A percentile compares a stretch with the other conserved stretches of the same genome.
These are phyloP conservation scores for Mortierella antarctica DNA, from an alignment of 192 early-diverging fungal species.

Conservation along the genomic window DNA sequence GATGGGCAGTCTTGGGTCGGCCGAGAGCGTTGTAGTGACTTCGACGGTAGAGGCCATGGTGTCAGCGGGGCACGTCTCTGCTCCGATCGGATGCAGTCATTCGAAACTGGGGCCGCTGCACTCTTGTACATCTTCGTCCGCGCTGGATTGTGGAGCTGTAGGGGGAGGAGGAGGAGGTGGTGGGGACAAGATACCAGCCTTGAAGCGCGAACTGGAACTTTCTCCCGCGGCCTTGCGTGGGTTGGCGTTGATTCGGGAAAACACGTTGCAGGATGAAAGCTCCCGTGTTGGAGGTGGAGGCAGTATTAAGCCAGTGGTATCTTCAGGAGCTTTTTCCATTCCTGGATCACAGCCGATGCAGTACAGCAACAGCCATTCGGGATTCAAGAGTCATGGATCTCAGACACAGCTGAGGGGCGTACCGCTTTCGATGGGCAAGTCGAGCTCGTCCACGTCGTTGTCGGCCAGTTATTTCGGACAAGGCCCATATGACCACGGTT, in stretches of 20 bases:
- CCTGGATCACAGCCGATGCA: conserved; percentile 13
- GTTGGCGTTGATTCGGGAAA: conserved; percentile 40
- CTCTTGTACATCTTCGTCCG: background rate
- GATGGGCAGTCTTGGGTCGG: background rate
- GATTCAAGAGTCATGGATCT: conserved; percentile 12
- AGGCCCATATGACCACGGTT: background rate
- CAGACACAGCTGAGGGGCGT: conserved; percentile 1
- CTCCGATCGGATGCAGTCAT: conserved; percentile 17
- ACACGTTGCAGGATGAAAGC: conserved; percentile 30
- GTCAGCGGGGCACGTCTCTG: conserved; percentile 42
- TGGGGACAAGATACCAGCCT: background rate
- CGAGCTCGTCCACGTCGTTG: conserved; percentile 21
- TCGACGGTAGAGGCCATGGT: conserved; percentile 47
- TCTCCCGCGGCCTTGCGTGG: conserved; percentile 37
- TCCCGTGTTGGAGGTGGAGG: conserved; percentile 45
- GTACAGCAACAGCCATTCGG: conserved; percentile 12
- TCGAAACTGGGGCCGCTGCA: conserved; percentile 2
- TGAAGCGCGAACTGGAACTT: conserved; percentile 36
- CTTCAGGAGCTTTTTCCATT: too few relatives aligned
- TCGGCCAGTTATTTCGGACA: conserved; percentile 15
- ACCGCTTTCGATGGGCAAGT: conserved; percentile 3
- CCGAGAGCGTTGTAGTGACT: conserved; percentile 10
- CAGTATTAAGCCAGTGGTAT: conserved; percentile 13
- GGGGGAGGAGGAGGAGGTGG: too few relatives aligned
- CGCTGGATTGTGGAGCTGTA: background rate